Base-by-base conservation (phyloP, 2,329 filamentous ascomycete genomes). In the Fusarium sacchari region DNA sequence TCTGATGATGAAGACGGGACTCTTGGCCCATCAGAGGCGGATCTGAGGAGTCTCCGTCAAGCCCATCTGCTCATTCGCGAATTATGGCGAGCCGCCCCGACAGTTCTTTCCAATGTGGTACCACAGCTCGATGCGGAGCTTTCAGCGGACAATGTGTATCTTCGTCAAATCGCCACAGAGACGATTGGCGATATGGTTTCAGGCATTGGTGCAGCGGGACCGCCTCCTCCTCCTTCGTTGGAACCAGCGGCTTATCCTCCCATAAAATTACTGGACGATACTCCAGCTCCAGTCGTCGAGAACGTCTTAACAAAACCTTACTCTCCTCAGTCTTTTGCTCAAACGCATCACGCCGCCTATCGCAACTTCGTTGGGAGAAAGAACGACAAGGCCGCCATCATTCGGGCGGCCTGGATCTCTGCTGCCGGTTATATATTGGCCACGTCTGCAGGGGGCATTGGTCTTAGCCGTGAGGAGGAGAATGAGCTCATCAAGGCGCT, bases 181-280 rank as follows among this genome's bases (percentile, higher is more conserved):
- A 97, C 96, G 0, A 90, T 99, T 43, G 96, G 97, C 60, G 96
- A 98, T 79, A 95, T 99, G 87, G 93, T 97, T 32, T 92, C 96
- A 44, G 96, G 96, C 11, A 97, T 98, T 80, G 96, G 96, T 56
- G 94, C 96, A 69, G 94, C 95, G 69, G 96, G 96, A 1, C 93
- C 94, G 62, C 94, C 95, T 22, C 89, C 93, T 20, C 84, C 90
- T 12, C 89, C 92, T 15, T 82, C 86, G 4, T 87, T 97, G 79
- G 94, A 98, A 78, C 94, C 96, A 18, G 89, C 93, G 28, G 92
- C 93, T 36, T 98, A 97, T 78, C 96, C 96, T n/a, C 92, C 93
- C 8, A 85, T 92, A 53, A 92, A 88, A 69, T 81, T 94, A 40
- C 83, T 88, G 28, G 89, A 91, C 60, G 90, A 92, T 26, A 34